Base-by-base conservation (phyloP, 768 basidiomycete genomes). In the Suillus subalutaceus region DNA sequence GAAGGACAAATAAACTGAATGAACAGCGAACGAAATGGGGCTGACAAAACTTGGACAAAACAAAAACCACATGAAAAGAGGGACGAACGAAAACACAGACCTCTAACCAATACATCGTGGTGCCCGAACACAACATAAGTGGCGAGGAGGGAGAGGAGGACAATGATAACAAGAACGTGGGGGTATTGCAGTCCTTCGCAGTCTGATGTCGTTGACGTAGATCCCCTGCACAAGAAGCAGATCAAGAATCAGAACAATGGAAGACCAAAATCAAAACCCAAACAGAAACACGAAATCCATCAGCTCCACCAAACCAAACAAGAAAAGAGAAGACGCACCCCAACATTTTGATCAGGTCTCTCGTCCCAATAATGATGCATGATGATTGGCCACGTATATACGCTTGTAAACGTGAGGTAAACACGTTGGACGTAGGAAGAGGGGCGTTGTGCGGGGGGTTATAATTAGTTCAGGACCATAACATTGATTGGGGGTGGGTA, bases 321-420 rank as follows among this genome's bases (percentile, higher is more conserved):
- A 26, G 8, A 62, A 10, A 64, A 41, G 38, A 4, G 35, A 40
- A 4, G 20, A 77, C 83, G 65, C 35, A 84, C 83, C 83, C 83
- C 32, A 78, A 71, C 1, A 76, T 71, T 44, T 80, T n/a, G n/a
- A n/a, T n/a, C 78, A 30, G 81, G 70, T 12, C 75, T 78, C 64
- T 82, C 84, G 67, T 86, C 84, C 12, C 90, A 90, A 70, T 92
- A 91, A 70, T 91, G 90, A 65, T 88, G 85, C 91, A 70, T 91
- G 90, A 65, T 88, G 85, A 56, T 99, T 99, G 72, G 94, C 96
- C 18, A 99, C 91, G 79, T 99, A 99, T 99, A 99, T 3, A 98
- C 91, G 0, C 94, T 88, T 0, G 95, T 88, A 74, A 99, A 99
- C 81, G 97, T 88, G 64, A 99, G 82, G 77, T 97, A 99, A 13